Base-by-base conservation (phyloP, 495 filamentous ascomycete species). In the Hypoxylon subgilvum region DNA sequence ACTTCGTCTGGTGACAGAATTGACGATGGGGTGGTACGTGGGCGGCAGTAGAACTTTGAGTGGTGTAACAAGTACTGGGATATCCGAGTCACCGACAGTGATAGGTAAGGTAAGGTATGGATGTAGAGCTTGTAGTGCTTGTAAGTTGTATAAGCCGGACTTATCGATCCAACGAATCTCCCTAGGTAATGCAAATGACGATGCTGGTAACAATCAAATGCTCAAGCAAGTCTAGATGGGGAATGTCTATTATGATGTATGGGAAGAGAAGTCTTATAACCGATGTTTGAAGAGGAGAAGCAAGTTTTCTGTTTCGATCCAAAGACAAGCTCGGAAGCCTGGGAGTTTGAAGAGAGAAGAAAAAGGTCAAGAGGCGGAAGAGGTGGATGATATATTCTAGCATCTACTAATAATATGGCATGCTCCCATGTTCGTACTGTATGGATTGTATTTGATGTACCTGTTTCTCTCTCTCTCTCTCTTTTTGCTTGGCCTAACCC, bases 331-430 rank as follows among this genome's bases (percentile, higher is more conserved):
- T 54, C 30, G 36, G 45, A 38, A 45, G 52, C 48, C 49, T 63
- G 52, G 16, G 43, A 36, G 22, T 41, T 57, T 38, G 40, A 50
- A 13, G 32, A 49, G 42, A 32, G 38, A 18, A 43, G 43, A 30
- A 54, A 41, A 63, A 30, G 10, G 23, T 13, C 27, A 50, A 48
- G 60, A 63, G 53, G 61, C 48, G 61, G 61, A 57, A 39, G 53
- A 39, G 54, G 61, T 49, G 49, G 53, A 63, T 63, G 61, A 63
- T 63, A 63, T 63, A 63, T 63, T 63, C 53, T 40, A 52, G 25
- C 43, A 63, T n/a, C n/a, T n/a, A n/a, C 53, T 53, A 47, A 48
- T 57, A 42, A 25, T 48, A 52, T 13, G 5, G 9, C 6, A 35
- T 12, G 5, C 12, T 6, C 7, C 3, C 13, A 39, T 35, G 49